A percentile compares a stretch with the other conserved stretches of the same genome.
phyloP scores from a whole-genome alignment of 345 rosid genomes.

The Populus deltoides region DNA sequence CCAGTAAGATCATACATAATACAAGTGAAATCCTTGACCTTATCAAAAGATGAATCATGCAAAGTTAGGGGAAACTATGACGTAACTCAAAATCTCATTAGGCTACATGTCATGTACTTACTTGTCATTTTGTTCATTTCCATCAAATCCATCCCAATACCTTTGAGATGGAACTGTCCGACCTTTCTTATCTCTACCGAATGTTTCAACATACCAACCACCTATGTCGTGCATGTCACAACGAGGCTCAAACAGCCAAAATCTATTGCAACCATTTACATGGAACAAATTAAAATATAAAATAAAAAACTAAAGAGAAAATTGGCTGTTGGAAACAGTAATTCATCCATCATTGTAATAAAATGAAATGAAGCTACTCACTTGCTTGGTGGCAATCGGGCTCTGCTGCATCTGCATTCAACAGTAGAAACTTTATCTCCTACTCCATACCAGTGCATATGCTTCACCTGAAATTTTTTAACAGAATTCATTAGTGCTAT shows the following conservation, averaged over 20 bases:
- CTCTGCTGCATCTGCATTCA: constrained; percentile 89
- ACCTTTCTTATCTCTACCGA: constrained; percentile 72
- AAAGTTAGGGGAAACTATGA: not conserved
- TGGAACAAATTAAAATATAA: not conserved
- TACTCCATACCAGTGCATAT: constrained; percentile 81
- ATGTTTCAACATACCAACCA: constrained; percentile 97
- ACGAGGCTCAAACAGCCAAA: constrained; percentile 97
- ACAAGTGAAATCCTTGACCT: not conserved
- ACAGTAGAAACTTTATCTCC: constrained; percentile 71
- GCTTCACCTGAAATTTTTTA: constrained; percentile 65
- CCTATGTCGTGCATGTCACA: constrained; percentile 84
- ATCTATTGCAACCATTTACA: constrained; percentile 44
- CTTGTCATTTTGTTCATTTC: constrained; percentile 52
- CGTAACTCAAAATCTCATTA: not conserved
- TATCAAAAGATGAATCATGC: not conserved
- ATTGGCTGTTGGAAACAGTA: not conserved
- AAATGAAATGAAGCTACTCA: constrained; percentile 33
- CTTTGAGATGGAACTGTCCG: constrained; percentile 62
- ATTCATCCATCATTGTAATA: not conserved
- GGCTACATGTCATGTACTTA: constrained; percentile 34
- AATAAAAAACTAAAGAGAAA: not conserved
- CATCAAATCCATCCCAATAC: constrained; percentile 72
- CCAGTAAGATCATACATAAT: not conserved
- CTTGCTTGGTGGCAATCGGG: constrained; percentile 92
- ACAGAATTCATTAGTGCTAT: constrained; percentile 5